These are phyloP conservation scores for Diaporthe sp. DNA, from an alignment of 2,329 filamentous ascomycete species.

Conservation along the genomic window DNA sequence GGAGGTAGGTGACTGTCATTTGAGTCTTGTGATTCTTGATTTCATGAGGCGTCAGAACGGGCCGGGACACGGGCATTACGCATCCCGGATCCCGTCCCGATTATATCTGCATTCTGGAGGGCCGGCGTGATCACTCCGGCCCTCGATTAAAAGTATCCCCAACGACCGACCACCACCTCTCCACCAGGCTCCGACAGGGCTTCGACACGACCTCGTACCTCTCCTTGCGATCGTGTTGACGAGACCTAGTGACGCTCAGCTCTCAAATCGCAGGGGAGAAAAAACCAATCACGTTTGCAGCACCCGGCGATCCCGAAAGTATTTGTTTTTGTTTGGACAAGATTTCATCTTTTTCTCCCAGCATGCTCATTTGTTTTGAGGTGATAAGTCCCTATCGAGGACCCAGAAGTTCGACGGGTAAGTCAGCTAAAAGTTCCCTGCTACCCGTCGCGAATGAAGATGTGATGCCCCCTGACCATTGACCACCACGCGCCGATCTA, in stretches of 20 bases:
- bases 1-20: neutral
- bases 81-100: neutral
- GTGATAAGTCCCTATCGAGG: constrained; percentile 39
- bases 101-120: constrained; percentile 16
- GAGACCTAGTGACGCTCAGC: constrained; percentile 19
- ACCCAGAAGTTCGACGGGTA: constrained; percentile 40
- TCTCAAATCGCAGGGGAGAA: constrained; percentile 17
- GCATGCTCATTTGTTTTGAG: constrained; percentile 42
- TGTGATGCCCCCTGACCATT: constrained; percentile 41
- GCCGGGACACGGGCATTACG: neutral
- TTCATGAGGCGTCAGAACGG: constrained; percentile 17
- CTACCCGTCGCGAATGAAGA: constrained; percentile 42
- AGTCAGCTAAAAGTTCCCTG: constrained; percentile 41
- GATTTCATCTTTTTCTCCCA: constrained; percentile 29
- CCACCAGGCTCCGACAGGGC: neutral
- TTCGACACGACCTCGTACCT: neutral
- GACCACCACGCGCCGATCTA: constrained; percentile 43
- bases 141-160: constrained; percentile 24
- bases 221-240: neutral
- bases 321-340: constrained; percentile 29
- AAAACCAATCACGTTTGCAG: constrained; percentile 20
- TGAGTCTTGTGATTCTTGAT: constrained; percentile 30
- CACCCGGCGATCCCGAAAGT: constrained; percentile 30
- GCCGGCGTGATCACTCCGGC: neutral
- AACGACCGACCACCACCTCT: constrained; percentile 15